phyloP scores from a whole-genome alignment of 2,329 filamentous ascomycete genomes.

The Xylariales sp. region DNA sequence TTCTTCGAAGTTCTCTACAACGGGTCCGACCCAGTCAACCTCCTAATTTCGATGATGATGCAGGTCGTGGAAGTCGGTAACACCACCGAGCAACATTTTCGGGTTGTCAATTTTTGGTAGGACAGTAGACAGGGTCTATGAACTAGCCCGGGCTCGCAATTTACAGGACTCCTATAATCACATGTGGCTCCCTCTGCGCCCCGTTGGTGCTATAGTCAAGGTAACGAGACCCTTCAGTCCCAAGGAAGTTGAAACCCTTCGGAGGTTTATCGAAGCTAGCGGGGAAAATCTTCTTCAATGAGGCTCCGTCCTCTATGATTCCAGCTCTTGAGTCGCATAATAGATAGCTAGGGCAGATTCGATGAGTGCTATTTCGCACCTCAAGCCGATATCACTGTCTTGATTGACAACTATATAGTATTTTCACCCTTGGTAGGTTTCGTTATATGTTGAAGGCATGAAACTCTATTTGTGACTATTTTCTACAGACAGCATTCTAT shows the following conservation, averaged over 20 bases:
- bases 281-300: slow-evolving; percentile 6
- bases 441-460: too few relatives aligned
- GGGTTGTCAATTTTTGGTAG: slow-evolving; percentile 61
- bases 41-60: slow-evolving; percentile 58
- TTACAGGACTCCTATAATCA: slow-evolving; percentile 20
- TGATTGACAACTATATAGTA: too few relatives aligned
- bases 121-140: slow-evolving; percentile 7
- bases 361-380: too few relatives aligned
- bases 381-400: too few relatives aligned
- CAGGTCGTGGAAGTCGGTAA: slow-evolving; percentile 62
- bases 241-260: neutral
- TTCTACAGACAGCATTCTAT: too few relatives aligned
- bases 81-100: slow-evolving; percentile 63
- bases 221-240: slow-evolving; percentile 1
- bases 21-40: slow-evolving; percentile 56
- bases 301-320: slow-evolving; percentile 18
- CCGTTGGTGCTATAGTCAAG: slow-evolving; percentile 23
- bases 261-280: neutral
- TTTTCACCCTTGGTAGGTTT: too few relatives aligned
- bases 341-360: too few relatives aligned
- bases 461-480: too few relatives aligned
- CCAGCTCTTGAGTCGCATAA: neutral
- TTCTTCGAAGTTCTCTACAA: slow-evolving; percentile 57
- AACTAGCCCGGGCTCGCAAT: slow-evolving; percentile 8
- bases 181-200: slow-evolving; percentile 27